Evolutionary conservation across 768 basidiomycete genomes (phyloP), one percentile per base, ranked within the genome.

Genomic region (Sporobolomyces roseus): DNA sequence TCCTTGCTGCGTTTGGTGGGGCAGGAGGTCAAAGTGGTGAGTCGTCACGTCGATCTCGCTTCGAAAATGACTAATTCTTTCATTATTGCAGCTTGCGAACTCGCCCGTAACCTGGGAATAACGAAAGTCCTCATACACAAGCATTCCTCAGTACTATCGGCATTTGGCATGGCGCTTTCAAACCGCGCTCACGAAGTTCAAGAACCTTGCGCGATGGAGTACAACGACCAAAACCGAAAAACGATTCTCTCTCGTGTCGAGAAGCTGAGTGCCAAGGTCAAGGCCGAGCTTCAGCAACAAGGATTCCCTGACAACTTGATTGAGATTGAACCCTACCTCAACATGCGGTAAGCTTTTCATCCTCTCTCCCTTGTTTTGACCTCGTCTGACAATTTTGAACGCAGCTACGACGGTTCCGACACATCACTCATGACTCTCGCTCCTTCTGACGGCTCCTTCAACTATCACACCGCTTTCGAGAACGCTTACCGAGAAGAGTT

Each of bases 61-160:
- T 10, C 21, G 38, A 17, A 9, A 41, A 41, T n/a, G n/a, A n/a
- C n/a, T n/a, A n/a, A n/a, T n/a, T n/a, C n/a, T n/a, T n/a, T n/a
- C n/a, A n/a, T 41, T 41, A 9, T 41, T 41, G 38, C 65, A 66
- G 93, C 91, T 16, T 92, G 90, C 81, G 92, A 93, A 77, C 93
- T 94, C 55, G 93, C 92, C 0, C 82, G 83, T 29, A 81, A 90
- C 10, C 82, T 97, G 6, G 91, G 91, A 7, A 94, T 96, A 74
- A 87, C 86, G 76, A 90, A 86, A 10, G 87, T 94, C 72, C 79
- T 94, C 49, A 88, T 96, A 56, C 92, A 93, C 77, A 85, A 89
- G 29, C 91, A 93, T 78, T 93, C 90, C 61, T 94, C 92, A 9
- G 90, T 97, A 62, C 81, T 97, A 5, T 93, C 91, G 2, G 93